phyloP scores from a whole-genome alignment of 352 stramenopile species.

The Phytophthora sp. region DNA sequence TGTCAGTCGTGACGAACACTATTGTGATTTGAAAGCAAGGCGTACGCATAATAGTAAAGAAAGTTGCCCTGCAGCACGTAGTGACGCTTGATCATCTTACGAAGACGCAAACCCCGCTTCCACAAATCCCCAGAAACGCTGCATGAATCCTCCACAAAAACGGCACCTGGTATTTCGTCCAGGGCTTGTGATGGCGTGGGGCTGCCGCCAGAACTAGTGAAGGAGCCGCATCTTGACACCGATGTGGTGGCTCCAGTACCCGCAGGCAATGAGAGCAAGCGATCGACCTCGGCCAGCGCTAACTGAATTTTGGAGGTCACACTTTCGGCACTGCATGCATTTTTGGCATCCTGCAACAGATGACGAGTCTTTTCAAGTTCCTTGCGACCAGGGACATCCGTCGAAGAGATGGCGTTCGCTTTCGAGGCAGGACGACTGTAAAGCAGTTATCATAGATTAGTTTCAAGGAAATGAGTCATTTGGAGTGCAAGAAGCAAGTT shows the following conservation, averaged over 20 bases:
- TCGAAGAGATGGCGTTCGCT: slow-evolving; percentile 21
- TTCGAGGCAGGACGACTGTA: slow-evolving; percentile 38
- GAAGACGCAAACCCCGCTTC: slow-evolving; percentile 81
- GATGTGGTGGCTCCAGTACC: slow-evolving; percentile 1
- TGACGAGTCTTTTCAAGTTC: slow-evolving; percentile 62
- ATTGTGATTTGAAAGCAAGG: not conserved
- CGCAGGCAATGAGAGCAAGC: slow-evolving; percentile 22
- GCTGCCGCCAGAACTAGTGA: slow-evolving; percentile 19
- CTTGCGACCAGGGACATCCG: slow-evolving; percentile 41
- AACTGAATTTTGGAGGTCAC: slow-evolving; percentile 53
- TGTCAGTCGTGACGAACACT: not conserved
- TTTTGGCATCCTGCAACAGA: slow-evolving; percentile 59
- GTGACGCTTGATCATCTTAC: slow-evolving; percentile 88
- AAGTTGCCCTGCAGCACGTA: slow-evolving; percentile 90
- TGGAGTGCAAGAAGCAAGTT: not conserved
- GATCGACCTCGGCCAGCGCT: slow-evolving; percentile 54
- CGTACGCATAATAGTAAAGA: slow-evolving; percentile 87
- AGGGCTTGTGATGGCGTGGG: slow-evolving; percentile 25
- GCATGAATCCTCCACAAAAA: slow-evolving; percentile 39
- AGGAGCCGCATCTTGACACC: slow-evolving; percentile 17
- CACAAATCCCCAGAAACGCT: slow-evolving; percentile 68
- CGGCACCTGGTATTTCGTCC: slow-evolving; percentile 32
- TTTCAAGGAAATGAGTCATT: too few species aligned
- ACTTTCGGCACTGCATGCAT: slow-evolving; percentile 42
- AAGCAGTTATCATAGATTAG: slow-evolving; percentile 1